Percentiles rank a stretch among this genome's conserved stretches.
phyloP scores from a whole-genome alignment of 2,329 filamentous ascomycete genomes.

The Aspergillus floridensis region DNA sequence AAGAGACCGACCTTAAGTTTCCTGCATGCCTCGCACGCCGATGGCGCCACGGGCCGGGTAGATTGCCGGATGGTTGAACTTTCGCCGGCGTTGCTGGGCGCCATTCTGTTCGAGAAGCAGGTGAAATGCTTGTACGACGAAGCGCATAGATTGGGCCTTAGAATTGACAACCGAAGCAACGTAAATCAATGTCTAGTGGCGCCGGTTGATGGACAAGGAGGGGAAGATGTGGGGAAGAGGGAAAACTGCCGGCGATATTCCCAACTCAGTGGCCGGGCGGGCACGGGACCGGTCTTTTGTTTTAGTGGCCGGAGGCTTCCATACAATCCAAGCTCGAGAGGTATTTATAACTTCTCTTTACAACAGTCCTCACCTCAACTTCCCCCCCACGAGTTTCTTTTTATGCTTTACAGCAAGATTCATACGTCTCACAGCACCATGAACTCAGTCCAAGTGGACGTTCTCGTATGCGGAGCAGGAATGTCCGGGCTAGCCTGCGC shows the following conservation, averaged over 20 bases:
- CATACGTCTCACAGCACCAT: slow-evolving; percentile 5
- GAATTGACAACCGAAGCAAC: too few relatives aligned
- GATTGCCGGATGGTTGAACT: not conserved
- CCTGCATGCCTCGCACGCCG: slow-evolving; percentile 27
- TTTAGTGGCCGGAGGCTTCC: slow-evolving; percentile 8
- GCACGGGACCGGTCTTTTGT: slow-evolving; percentile 4
- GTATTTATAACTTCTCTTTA: not conserved
- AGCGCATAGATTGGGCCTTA: too few relatives aligned
- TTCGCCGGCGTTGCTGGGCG: not conserved
- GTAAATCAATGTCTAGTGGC: not conserved
- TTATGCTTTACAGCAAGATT: too few relatives aligned
- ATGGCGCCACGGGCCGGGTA: slow-evolving; percentile 1
- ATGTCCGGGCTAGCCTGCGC: slow-evolving; percentile 31
- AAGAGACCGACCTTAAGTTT: slow-evolving; percentile 14
- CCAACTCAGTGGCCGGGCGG: not conserved
- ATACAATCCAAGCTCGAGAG: not conserved
- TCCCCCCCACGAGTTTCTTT: too few relatives aligned
- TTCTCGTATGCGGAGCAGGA: slow-evolving; percentile 28
- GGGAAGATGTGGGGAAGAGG: not conserved
- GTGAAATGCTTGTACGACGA: too few relatives aligned
- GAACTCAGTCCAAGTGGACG: slow-evolving; percentile 23
- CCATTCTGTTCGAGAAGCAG: not conserved
- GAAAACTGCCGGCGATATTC: too few relatives aligned
- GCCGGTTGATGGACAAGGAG: not conserved
- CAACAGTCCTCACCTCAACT: too few relatives aligned